Base-by-base conservation (phyloP, 805 yeast species). In the Candida silvatica region DNA sequence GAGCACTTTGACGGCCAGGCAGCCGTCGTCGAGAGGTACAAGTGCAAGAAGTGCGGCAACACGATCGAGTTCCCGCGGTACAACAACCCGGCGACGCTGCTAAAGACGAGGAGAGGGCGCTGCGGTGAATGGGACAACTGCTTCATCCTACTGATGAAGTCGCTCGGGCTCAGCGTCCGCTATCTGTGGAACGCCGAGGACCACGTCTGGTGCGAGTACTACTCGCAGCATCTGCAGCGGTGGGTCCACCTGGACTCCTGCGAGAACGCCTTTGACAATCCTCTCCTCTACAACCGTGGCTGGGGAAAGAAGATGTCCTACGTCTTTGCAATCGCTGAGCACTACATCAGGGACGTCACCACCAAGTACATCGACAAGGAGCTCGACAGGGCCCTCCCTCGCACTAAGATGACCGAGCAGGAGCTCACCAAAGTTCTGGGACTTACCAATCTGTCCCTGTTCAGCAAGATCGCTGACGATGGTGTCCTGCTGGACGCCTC, bases 71-170 rank as follows among this genome's bases (percentile, higher is more conserved):
- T 86, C 43, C 87, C 95, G 1, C 64, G 97, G 25, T 81, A 82
- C 49, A 80, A 82, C 50, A 71, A 76, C 41, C 81, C 90, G 0
- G 59, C 58, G 1, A 72, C 69, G 39, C 58, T 90, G 17, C 56
- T 90, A 12, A 61, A 71, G 20, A 70, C 80, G 0, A 61, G 85
- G 29, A 51, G 52, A 23, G 97, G 97, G 0, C 66, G 97, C 32
- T 90, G 97, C 58, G 97, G 97, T 1, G 97, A 90, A 54, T 90
- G 95, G 94, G 90, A 88, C 37, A 82, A 83, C 46, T 75, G 90
- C 42, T 87, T 88, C 51, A 67, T 82, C 30, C 61, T 85, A 24
- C 58, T 87, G 2, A 59, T 88, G 36, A 66, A 77, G 19, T 74
- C 95, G 0, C 59, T 88, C 29, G 83, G 80, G 1, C 49, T 76